phyloP scores from a whole-genome alignment of 192 early-diverging fungal species.

The Coemansia sp. region DNA sequence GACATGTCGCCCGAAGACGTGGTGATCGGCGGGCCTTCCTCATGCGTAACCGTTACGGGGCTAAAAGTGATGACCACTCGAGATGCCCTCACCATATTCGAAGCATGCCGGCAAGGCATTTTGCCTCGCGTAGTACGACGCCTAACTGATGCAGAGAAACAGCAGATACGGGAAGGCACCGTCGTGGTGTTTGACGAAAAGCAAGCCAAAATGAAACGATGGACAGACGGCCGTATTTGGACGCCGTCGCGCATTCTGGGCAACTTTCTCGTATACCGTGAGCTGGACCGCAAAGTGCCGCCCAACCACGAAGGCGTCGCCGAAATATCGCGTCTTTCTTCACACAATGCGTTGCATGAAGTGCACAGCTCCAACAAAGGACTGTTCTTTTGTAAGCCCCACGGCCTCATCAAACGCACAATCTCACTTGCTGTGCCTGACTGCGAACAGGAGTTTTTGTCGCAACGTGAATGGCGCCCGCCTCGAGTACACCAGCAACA shows the following conservation, averaged over 20 bases:
- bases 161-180: slow-evolving; percentile 69
- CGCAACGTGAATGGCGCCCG: slow-evolving; percentile 10
- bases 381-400: slow-evolving; percentile 52
- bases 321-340: slow-evolving; percentile 17
- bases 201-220: slow-evolving; percentile 80
- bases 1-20: slow-evolving; percentile 33
- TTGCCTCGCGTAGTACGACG: slow-evolving; percentile 70
- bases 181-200: slow-evolving; percentile 87
- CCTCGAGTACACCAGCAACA: slow-evolving; percentile 43
- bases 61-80: slow-evolving; percentile 52
- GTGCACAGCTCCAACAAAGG: slow-evolving; percentile 42
- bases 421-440: slow-evolving; percentile 69
- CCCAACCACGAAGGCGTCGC: slow-evolving; percentile 48
- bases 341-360: not conserved
- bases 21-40: slow-evolving; percentile 28
- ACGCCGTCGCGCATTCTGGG: slow-evolving; percentile 80
- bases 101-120: slow-evolving; percentile 70
- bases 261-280: slow-evolving; percentile 81
- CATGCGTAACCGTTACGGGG: slow-evolving; percentile 46
- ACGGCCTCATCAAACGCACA: slow-evolving; percentile 76
- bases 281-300: slow-evolving; percentile 60
- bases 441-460: slow-evolving; percentile 32
- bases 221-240: slow-evolving; percentile 84
- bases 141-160: slow-evolving; percentile 71
- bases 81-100: slow-evolving; percentile 76